These are phyloP conservation scores for Oropetium thomaeum DNA, from an alignment of 176 grass and related monocot genomes.

Conservation along the genomic window DNA sequence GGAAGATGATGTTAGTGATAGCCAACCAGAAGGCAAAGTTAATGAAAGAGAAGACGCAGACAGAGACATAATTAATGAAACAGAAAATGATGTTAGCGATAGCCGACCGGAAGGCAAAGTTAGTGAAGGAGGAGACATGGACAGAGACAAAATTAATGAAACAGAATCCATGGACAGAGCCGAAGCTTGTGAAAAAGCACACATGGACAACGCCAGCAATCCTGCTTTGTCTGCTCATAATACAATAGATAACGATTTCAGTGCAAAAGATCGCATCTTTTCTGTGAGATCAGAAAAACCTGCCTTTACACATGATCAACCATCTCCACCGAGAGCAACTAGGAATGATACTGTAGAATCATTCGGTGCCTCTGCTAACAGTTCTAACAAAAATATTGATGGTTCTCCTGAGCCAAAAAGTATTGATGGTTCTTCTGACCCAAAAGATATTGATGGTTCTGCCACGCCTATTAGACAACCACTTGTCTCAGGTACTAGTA, in stretches of 20 bases:
- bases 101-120: too few relatives aligned
- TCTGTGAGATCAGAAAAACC: constrained; percentile 40
- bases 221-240: not conserved
- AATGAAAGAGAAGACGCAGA: not conserved
- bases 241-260: constrained; percentile 10
- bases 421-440: constrained; percentile 31
- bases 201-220: constrained; percentile 4
- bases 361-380: constrained; percentile 11
- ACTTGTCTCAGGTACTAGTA: constrained; percentile 16
- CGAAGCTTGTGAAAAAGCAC: constrained; percentile 1
- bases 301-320: constrained; percentile 23
- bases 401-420: constrained; percentile 38
- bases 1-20: constrained; percentile 20
- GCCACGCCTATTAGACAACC: constrained; percentile 31
- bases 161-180: not conserved
- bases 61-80: not conserved
- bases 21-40: constrained; percentile 2
- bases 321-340: constrained; percentile 35
- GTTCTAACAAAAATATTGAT: constrained; percentile 36
- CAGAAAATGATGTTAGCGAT: too few relatives aligned
- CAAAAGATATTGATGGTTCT: constrained; percentile 36
- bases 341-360: constrained; percentile 28
- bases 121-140: constrained; percentile 4
- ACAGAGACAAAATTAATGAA: not conserved
- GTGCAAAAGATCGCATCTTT: constrained; percentile 36